phyloP scores from a whole-genome alignment of 441 rosid genomes.

The Brassica balearica region DNA sequence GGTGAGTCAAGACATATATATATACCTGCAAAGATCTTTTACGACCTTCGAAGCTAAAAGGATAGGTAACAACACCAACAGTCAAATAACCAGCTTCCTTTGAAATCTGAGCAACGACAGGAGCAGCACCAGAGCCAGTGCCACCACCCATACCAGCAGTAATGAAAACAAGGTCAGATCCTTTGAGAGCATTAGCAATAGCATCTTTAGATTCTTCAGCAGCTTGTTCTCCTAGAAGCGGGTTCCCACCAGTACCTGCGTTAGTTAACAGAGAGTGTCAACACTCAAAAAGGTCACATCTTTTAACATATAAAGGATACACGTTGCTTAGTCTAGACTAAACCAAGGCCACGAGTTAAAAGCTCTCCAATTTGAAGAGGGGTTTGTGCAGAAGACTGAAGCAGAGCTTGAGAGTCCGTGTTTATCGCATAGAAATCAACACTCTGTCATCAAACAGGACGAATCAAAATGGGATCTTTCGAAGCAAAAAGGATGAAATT shows the following conservation, averaged over 20 bases:
- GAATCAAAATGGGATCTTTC: constrained; percentile 3
- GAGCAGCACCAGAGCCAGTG: constrained; percentile 99
- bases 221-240: constrained; percentile 90
- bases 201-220: constrained; percentile 96
- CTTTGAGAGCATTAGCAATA: constrained; percentile 87
- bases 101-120: constrained; percentile 91
- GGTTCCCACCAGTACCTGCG: constrained; percentile 96
- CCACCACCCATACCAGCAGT: constrained; percentile 99
- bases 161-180: constrained; percentile 96
- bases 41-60: constrained; percentile 55
- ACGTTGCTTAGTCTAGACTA: constrained; percentile 13
- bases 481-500: not conserved
- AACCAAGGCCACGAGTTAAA: constrained; percentile 95
- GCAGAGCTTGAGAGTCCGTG: constrained; percentile 91
- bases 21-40: constrained; percentile 86
- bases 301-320: not conserved
- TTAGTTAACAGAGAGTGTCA: not conserved
- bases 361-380: constrained; percentile 98
- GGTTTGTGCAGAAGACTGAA: constrained; percentile 82
- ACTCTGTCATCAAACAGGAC: constrained; percentile 50
- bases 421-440: constrained; percentile 93
- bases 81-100: constrained; percentile 49
- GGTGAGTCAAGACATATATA: constrained; percentile 1
- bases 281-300: constrained; percentile 1
- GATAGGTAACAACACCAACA: too few relatives aligned